phyloP scores from a whole-genome alignment of 257 asterid species.

The Echium plantagineum region DNA sequence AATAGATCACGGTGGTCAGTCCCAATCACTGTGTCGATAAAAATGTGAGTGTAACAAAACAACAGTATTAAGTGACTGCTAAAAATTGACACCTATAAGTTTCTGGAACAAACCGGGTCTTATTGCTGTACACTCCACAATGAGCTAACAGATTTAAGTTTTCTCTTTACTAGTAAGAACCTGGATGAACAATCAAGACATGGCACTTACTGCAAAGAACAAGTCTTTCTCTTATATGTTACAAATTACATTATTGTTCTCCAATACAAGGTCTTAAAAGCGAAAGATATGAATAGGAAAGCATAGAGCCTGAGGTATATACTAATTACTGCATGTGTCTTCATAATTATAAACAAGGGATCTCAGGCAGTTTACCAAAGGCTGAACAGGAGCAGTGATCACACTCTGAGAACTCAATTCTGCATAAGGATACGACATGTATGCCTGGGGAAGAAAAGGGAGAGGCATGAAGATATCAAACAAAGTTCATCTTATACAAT shows the following conservation, averaged over 20 bases:
- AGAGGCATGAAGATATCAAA: not conserved
- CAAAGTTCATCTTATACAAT: no score
- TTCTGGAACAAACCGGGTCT: not conserved
- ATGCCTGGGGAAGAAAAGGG: not conserved
- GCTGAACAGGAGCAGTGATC: slow-evolving; percentile 8
- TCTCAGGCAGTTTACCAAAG: slow-evolving; percentile 18
- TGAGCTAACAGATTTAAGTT: no score
- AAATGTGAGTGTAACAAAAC: no score
- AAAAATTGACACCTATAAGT: no score
- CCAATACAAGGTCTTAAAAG: not conserved
- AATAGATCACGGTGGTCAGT: no score
- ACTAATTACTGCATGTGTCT: not conserved
- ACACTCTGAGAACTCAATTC: slow-evolving; percentile 13
- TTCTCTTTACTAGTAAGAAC: no score
- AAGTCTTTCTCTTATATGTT: no score
- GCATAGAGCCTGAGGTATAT: not conserved
- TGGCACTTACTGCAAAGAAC: no score
- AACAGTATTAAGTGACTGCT: no score
- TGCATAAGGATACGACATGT: slow-evolving; percentile 10
- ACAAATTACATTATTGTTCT: no score
- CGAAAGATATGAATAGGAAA: not conserved
- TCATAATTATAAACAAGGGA: not conserved
- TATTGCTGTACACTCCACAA: no score
- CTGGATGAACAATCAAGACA: no score
- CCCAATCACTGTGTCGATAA: not conserved